Conservation (phyloP, 345 rosid species). For the Melaleuca quinquenervia region DNA sequence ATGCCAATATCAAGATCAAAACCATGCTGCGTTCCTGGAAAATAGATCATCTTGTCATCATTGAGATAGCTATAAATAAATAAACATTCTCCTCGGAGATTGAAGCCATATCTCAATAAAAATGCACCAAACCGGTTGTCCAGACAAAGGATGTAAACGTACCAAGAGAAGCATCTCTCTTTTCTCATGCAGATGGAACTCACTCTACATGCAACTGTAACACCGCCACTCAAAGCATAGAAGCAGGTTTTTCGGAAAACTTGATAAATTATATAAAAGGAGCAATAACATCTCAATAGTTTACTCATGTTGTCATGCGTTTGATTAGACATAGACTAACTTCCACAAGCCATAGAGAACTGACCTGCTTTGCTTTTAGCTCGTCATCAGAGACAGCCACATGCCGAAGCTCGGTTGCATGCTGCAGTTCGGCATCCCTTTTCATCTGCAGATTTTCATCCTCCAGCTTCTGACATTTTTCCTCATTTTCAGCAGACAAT, state of each 20-base stretch:
- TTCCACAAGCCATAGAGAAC: not conserved
- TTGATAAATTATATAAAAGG: not conserved
- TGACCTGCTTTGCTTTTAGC: slow-evolving; percentile 56
- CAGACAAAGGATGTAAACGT: not conserved
- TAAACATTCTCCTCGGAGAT: not conserved
- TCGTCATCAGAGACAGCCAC: slow-evolving; percentile 23
- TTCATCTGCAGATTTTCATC: slow-evolving; percentile 47
- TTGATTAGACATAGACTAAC: not conserved
- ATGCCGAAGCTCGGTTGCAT: slow-evolving; percentile 16
- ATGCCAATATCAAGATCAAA: not conserved
- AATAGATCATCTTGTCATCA: not conserved
- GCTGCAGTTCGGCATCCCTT: slow-evolving; percentile 26
- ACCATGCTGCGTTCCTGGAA: not conserved
- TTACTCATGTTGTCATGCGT: not conserved
- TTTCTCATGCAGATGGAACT: not conserved
- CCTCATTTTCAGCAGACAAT: not conserved
- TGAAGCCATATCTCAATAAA: not conserved
- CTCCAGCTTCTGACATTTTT: slow-evolving; percentile 25
- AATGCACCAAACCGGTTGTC: not conserved
- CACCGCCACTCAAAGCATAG: not conserved
- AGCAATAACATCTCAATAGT: not conserved
- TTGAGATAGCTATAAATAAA: not conserved
- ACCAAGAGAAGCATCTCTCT: not conserved
- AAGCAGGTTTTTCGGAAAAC: not conserved
- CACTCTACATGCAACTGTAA: not conserved